Conservation (phyloP, 1,284 basidiomycete genomes). For the Peniophora sp. region DNA sequence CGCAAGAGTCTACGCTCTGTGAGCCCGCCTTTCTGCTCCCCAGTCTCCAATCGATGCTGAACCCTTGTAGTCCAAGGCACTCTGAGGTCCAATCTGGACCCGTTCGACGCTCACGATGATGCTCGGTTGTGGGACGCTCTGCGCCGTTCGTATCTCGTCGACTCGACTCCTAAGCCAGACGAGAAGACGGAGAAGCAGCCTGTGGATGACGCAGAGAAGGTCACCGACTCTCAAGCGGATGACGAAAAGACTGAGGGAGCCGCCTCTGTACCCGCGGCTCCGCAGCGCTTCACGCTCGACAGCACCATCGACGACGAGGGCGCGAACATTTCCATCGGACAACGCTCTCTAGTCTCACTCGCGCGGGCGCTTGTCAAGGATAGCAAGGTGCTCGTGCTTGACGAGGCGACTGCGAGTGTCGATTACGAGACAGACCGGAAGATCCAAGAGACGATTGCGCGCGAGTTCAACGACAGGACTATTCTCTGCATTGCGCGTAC, state of each 20-base stretch:
- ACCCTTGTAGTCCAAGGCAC: conserved; percentile 61
- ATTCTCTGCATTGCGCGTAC: conserved; percentile 74
- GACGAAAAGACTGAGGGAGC: conserved; percentile 11
- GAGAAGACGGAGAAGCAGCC: conserved; percentile 9
- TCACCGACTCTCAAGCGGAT: conserved; percentile 13
- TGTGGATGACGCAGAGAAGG: conserved; percentile 15
- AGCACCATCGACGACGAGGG: conserved; percentile 83
- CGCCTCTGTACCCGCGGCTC: conserved; percentile 17
- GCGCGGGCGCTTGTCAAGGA: conserved; percentile 79
- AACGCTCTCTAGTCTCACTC: conserved; percentile 76
- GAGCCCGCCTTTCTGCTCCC: conserved; percentile 14
- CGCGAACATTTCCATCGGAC: conserved; percentile 45
- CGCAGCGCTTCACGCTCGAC: conserved; percentile 65
- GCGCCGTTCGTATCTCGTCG: conserved; percentile 70
- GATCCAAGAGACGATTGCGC: conserved; percentile 81
- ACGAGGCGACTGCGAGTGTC: conserved; percentile 79
- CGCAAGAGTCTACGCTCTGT: conserved; percentile 73
- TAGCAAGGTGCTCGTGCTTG: conserved; percentile 69
- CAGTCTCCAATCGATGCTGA: not conserved
- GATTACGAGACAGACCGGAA: conserved; percentile 81
- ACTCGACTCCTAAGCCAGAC: conserved; percentile 20
- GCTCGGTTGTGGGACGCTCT: conserved; percentile 78
- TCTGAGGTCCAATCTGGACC: conserved; percentile 75
- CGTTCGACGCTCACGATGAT: conserved; percentile 71
- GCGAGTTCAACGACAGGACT: conserved; percentile 75